Conservation (phyloP, 2,329 filamentous ascomycete species). For the Fusarium sp. region DNA sequence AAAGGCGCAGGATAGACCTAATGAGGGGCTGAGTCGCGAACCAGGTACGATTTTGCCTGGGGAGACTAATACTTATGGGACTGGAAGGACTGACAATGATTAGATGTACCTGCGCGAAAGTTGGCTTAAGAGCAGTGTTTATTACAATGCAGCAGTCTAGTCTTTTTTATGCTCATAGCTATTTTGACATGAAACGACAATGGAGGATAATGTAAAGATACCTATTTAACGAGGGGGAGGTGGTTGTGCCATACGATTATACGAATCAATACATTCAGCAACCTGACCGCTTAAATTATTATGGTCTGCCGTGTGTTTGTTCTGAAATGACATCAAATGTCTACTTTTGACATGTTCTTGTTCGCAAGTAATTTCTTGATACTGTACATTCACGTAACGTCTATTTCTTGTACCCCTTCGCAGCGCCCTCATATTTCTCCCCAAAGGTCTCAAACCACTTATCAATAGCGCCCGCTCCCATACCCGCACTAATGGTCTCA, state of each 20-base stretch:
- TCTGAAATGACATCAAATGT: too few relatives aligned
- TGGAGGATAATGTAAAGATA: too few relatives aligned
- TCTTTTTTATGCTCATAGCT: too few relatives aligned
- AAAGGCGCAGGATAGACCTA: slow-evolving; percentile 2
- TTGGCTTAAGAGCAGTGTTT: not conserved
- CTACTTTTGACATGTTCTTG: rapidly evolving
- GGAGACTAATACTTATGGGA: slow-evolving; percentile 17
- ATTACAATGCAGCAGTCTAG: too few relatives aligned
- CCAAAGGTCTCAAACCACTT: slow-evolving; percentile 58
- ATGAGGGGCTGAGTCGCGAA: slow-evolving; percentile 17
- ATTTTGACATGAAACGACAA: too few relatives aligned
- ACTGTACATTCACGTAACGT: too few relatives aligned
- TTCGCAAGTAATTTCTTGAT: rapidly evolving
- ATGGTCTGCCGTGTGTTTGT: rapidly evolving
- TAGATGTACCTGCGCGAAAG: not conserved
- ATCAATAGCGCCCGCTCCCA: slow-evolving; percentile 52
- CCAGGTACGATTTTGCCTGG: slow-evolving; percentile 17
- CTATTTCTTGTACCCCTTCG: not conserved
- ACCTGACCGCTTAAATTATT: too few relatives aligned
- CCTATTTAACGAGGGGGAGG: too few relatives aligned
- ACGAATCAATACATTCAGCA: too few relatives aligned
- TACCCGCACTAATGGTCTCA: slow-evolving; percentile 61
- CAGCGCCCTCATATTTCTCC: slow-evolving; percentile 27
- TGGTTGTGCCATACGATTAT: too few relatives aligned
- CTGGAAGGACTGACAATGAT: slow-evolving; percentile 1